Percentiles rank a stretch among this genome's conserved stretches.
These are phyloP conservation scores for Emmonsia crescens DNA, from an alignment of 2,329 filamentous ascomycete species.

Conservation along the genomic window DNA sequence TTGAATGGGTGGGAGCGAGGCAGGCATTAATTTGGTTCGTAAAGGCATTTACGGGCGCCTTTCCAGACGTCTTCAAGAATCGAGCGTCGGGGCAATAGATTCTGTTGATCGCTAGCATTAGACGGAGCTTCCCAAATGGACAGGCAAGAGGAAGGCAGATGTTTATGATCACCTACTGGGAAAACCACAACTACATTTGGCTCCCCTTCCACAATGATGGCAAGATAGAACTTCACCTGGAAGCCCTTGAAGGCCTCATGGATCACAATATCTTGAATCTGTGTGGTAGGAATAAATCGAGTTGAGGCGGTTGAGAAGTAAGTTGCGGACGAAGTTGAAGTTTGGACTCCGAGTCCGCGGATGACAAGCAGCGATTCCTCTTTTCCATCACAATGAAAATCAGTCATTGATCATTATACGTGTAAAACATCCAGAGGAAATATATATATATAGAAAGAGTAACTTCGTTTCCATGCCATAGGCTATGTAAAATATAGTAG, in stretches of 20 bases:
- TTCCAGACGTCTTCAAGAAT: slow-evolving; percentile 87
- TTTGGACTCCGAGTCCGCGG: slow-evolving; percentile 83
- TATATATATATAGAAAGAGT: not conserved
- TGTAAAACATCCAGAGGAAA: slow-evolving; percentile 31
- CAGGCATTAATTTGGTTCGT: slow-evolving; percentile 48
- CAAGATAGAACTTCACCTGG: slow-evolving; percentile 78
- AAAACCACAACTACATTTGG: slow-evolving; percentile 90
- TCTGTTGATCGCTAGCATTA: slow-evolving; percentile 20
- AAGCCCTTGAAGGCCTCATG: slow-evolving; percentile 93
- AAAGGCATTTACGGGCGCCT: slow-evolving; percentile 70
- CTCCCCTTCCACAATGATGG: slow-evolving; percentile 83
- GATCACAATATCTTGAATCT: slow-evolving; percentile 86
- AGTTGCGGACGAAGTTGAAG: slow-evolving; percentile 57
- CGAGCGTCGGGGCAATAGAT: slow-evolving; percentile 58
- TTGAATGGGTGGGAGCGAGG: not conserved
- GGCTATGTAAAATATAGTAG: not conserved
- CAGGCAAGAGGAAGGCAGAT: not conserved
- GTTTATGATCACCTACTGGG: slow-evolving; percentile 43
- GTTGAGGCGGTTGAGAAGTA: slow-evolving; percentile 54
- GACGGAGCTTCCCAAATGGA: not conserved
- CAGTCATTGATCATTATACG: slow-evolving; percentile 39
- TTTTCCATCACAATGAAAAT: slow-evolving; percentile 17
- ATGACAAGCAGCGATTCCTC: slow-evolving; percentile 84
- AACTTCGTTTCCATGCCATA: not conserved
- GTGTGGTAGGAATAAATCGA: slow-evolving; percentile 79